Base-by-base conservation (phyloP, 208 protist genomes). In the Acanthamoeba quina region DNA sequence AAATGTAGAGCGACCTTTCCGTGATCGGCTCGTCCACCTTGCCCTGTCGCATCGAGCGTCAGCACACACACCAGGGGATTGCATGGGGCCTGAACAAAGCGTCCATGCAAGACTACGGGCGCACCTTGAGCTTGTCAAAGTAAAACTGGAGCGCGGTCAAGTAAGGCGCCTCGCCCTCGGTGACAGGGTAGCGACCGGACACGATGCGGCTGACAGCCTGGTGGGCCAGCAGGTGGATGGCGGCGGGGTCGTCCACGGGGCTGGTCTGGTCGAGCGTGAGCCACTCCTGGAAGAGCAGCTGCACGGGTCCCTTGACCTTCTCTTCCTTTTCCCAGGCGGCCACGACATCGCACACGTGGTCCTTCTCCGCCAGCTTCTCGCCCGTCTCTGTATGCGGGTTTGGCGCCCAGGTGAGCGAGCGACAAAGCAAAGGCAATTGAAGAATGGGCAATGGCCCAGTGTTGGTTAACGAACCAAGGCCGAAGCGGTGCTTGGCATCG, bases 111-210 rank as follows among this genome's bases (percentile, higher is more conserved):
- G 41, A 44, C 41, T 10, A 44, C 41, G 5, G 41, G 26, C 31
- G 64, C 26, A 72, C 68, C 72, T 80, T 80, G 31, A 80, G 72
- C 44, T 80, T 80, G 21, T 80, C 72, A 52, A 80, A 80, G 72
- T 54, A 80, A 7, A 41, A 80, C 34, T 52, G 72, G 10, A 80
- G 72, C 6, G 72, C 72, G 24, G 72, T 34, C 26, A 80, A 37
- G 72, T 80, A 80, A 24, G 72, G 41, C 21, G 72, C 72, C 44
- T 80, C 72, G 44, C 72, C 72, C 72, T 80, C 72, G 37, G 72
- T 80, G 21, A 80, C 72, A 9, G 72, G 72, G 3, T 80, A 52
- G 26, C 29, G 72, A 0, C 72, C 72, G 3, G 72, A 80, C 17
- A 49, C 37, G 72, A 80, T 34, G 37, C 72, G 72, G 31, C 72